A percentile compares a stretch with the other conserved stretches of the same genome.
phyloP scores from a whole-genome alignment of 2,329 filamentous ascomycete genomes.

The Monosporascus cannonballus region DNA sequence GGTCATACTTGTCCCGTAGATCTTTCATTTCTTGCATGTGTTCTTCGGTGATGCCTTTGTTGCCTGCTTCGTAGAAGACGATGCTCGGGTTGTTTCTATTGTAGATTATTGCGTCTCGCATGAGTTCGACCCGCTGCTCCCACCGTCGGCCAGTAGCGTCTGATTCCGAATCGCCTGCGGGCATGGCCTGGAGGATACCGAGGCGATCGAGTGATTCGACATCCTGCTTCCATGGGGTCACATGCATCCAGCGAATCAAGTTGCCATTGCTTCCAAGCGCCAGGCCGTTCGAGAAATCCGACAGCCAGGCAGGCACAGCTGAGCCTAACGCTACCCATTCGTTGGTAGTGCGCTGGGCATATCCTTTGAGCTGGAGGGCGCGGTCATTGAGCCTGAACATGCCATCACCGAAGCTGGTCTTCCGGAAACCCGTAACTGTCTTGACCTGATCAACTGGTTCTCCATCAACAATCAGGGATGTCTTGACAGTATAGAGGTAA shows the following conservation, averaged over 20 bases:
- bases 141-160: background rate
- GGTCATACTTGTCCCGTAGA: conserved; percentile 1
- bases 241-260: background rate
- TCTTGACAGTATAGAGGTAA: background rate
- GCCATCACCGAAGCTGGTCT: background rate
- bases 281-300: background rate
- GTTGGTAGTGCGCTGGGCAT: conserved; percentile 1
- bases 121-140: background rate
- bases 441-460: background rate
- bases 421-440: background rate
- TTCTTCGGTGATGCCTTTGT: background rate
- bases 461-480: background rate
- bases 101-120: conserved; percentile 1
- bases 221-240: conserved; percentile 1
- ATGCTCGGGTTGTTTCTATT: background rate
- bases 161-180: background rate
- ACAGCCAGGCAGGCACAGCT: background rate
- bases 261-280: background rate
- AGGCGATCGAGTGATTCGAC: conserved; percentile 1
- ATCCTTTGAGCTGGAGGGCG: background rate
- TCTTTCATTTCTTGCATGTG: conserved; percentile 2
- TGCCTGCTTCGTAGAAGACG: background rate
- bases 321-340: background rate
- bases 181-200: background rate
- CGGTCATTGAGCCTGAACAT: background rate